Conservation (phyloP, 129 eudicot genomes). For the Chrysanthemum lavandulifolium region DNA sequence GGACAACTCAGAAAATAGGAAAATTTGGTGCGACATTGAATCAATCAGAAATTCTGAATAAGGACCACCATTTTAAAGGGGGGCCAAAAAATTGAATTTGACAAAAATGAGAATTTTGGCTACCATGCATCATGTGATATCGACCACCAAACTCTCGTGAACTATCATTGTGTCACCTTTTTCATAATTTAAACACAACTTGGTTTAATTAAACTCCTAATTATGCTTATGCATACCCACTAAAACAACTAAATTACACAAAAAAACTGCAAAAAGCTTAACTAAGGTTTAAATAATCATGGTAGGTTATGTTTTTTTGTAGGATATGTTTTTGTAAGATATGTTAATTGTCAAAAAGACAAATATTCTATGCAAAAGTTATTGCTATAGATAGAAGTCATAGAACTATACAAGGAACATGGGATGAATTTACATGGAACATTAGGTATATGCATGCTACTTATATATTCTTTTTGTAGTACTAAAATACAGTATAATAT, state of each 20-base stretch:
- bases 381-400: too few species aligned
- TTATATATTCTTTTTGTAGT: too few species aligned
- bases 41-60: slow-evolving; percentile 9
- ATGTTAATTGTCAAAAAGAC: slow-evolving; percentile 1
- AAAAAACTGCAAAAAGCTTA: slow-evolving; percentile 1
- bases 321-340: background rate
- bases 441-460: background rate
- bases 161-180: slow-evolving; percentile 30
- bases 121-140: slow-evolving; percentile 24
- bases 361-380: background rate
- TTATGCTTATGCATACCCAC: slow-evolving; percentile 26
- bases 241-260: slow-evolving; percentile 14
- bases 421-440: slow-evolving; percentile 3
- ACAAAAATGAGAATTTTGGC: slow-evolving; percentile 15
- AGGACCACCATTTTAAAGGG: slow-evolving; percentile 21
- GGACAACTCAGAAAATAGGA: background rate
- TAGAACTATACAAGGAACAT: background rate
- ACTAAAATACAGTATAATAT: too few species aligned
- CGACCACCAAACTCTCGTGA: slow-evolving; percentile 42
- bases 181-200: slow-evolving; percentile 20
- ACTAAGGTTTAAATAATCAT: slow-evolving; percentile 1
- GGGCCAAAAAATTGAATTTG: slow-evolving; percentile 3
- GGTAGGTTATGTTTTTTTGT: slow-evolving; percentile 17
- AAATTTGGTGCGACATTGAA: background rate
- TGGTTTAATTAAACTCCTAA: slow-evolving; percentile 18